Percentiles rank a stretch among this genome's conserved stretches.
Evolutionary conservation across 164 flowering plant genomes (phyloP).

Genomic region (Pachysandra terminalis): DNA sequence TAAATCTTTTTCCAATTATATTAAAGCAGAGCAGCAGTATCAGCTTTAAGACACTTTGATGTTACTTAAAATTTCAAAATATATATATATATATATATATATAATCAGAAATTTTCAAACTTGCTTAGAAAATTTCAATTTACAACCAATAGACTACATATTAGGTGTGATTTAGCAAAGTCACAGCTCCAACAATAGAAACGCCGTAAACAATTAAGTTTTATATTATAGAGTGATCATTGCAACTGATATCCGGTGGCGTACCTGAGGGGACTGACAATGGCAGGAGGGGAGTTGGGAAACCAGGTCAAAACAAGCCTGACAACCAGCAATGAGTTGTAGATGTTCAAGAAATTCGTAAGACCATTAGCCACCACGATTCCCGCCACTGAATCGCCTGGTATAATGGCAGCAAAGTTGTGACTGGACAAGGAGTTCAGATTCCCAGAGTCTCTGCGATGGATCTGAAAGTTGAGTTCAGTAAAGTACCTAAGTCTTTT

Average conservation of each 20-base stretch:
- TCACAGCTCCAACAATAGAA: neutral
- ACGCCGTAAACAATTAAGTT: neutral
- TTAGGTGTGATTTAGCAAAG: neutral
- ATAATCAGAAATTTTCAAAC: too few species aligned
- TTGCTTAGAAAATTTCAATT: neutral
- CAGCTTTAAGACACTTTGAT: neutral
- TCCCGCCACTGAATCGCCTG: conserved; percentile 94
- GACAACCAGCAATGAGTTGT: conserved; percentile 69
- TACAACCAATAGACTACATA: neutral
- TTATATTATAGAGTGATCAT: neutral
- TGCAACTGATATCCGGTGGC: neutral
- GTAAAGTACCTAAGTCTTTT: neutral
- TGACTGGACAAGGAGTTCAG: conserved; percentile 32
- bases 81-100: too few species aligned
- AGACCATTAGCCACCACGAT: conserved; percentile 82
- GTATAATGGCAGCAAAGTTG: conserved; percentile 86
- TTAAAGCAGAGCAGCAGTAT: neutral
- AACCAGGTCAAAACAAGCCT: conserved; percentile 99
- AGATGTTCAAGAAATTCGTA: conserved; percentile 75
- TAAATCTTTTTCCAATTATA: neutral
- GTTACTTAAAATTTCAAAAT: neutral
- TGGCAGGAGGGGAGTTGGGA: conserved; percentile 86
- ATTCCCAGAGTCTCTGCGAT: conserved; percentile 31
- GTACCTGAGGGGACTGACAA: conserved; percentile 93
- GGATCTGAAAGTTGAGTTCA: conserved; percentile 38